Evolutionary conservation across 352 stramenopile species (phyloP), one percentile per base, ranked within the genome.

Genomic region (Pythium volutum): DNA sequence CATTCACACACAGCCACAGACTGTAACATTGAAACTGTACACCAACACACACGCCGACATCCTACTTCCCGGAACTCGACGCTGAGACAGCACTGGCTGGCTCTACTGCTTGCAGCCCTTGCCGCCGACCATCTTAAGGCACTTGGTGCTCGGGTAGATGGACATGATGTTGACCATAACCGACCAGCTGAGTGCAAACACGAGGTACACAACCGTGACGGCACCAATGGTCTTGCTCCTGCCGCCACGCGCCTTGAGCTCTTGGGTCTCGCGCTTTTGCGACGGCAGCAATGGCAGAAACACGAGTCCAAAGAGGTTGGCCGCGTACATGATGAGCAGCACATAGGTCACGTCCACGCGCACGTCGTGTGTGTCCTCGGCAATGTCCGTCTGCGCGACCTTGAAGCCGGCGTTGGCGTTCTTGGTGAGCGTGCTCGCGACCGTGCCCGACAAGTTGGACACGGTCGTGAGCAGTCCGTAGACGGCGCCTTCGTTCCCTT

Each of bases 81-180:
- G n/a, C n/a, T n/a, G n/a, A n/a, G n/a, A n/a, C n/a, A n/a, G n/a
- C n/a, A n/a, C n/a, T n/a, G n/a, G n/a, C n/a, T n/a, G n/a, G n/a
- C n/a, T n/a, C n/a, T n/a, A n/a, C n/a, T n/a, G n/a, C n/a, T n/a
- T n/a, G 43, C 43, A 50, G 43, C 43, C 43, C 43, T 50, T 50
- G 43, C 43, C 43, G 23, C 43, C 43, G 12, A 50, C 43, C 4
- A 50, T 31, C 43, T 50, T 50, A 22, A 33, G 23, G 43, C 43
- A 50, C 43, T 50, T 50, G 43, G 43, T 50, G 43, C 43, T 50
- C 43, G 43, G 43, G 43, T 50, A 50, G 23, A 50, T 50, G 5
- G 43, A 50, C 43, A 50, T 34, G 43, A 50, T 33, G 43, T 50
- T 50, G 43, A 33, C 43, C 43, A 50, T 50, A 22, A 50, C 23